Evolutionary conservation across 148 eudicot species (phyloP).

Genomic region (Euryodendron excelsum): DNA sequence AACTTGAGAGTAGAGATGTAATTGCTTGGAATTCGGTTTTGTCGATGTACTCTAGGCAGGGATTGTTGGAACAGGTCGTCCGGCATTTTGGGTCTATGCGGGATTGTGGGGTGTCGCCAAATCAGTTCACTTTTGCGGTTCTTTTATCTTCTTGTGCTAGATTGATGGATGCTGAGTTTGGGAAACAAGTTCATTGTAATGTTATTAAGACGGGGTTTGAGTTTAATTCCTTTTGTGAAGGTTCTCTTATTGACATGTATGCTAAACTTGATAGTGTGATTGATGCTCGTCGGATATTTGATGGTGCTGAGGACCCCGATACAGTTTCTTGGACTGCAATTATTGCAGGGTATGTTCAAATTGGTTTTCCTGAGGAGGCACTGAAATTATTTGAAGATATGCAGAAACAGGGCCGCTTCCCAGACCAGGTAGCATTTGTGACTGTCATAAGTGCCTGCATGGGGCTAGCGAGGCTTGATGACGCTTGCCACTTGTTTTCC

Average conservation of each 20-base stretch:
- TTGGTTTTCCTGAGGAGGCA: conserved; percentile 61
- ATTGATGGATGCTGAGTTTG: conserved; percentile 36
- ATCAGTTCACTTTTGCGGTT: conserved; percentile 68
- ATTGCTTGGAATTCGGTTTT: conserved; percentile 75
- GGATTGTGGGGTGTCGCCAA: conserved; percentile 39
- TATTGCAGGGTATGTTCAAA: conserved; percentile 63
- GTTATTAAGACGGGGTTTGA: conserved; percentile 56
- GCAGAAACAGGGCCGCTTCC: conserved; percentile 44
- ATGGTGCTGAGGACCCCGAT: conserved; percentile 40
- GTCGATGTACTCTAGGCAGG: conserved; percentile 57
- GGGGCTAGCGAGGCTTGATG: conserved; percentile 57
- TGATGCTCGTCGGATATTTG: conserved; percentile 68
- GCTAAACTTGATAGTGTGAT: conserved; percentile 47
- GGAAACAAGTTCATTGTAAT: conserved; percentile 63
- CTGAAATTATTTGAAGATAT: conserved; percentile 51
- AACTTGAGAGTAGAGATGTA: conserved; percentile 52
- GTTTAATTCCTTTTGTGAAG: conserved; percentile 57
- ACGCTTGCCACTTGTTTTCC: conserved; percentile 56
- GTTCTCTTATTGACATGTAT: conserved; percentile 83
- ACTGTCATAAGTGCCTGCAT: conserved; percentile 68
- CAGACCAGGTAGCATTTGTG: conserved; percentile 65
- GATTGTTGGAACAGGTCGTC: conserved; percentile 41
- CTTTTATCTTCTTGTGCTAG: conserved; percentile 73
- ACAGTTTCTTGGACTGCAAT: conserved; percentile 79
- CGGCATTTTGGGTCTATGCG: conserved; percentile 48